A percentile compares a stretch with the other conserved stretches of the same genome.
These are phyloP conservation scores for Lentinula raphanica DNA, from an alignment of 768 basidiomycete genomes.

Conservation along the genomic window DNA sequence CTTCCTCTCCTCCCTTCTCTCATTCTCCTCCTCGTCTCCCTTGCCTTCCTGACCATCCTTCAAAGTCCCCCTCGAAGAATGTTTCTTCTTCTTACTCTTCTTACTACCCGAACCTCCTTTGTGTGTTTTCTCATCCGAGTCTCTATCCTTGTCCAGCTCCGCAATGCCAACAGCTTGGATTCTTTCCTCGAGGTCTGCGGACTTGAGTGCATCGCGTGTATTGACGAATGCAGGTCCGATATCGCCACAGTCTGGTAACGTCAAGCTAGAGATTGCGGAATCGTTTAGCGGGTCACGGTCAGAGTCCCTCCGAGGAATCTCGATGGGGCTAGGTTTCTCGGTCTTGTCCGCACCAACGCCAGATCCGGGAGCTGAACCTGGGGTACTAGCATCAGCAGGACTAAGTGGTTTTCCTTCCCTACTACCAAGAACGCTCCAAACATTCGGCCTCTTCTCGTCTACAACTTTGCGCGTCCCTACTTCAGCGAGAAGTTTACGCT, in stretches of 20 bases:
- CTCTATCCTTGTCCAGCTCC: conserved; percentile 21
- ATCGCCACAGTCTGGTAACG: conserved; percentile 32
- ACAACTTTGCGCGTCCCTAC: conserved; percentile 61
- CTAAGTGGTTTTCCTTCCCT: not conserved
- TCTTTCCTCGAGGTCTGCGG: conserved; percentile 9
- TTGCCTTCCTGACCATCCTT: conserved; percentile 18
- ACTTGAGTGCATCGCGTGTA: not conserved
- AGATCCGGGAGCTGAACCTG: not conserved
- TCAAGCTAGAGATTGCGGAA: conserved; percentile 53
- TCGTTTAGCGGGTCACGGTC: conserved; percentile 37
- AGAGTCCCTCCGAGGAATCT: conserved; percentile 27
- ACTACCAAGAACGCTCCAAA: conserved; percentile 23
- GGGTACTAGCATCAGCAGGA: not conserved
- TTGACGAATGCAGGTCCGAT: conserved; percentile 14
- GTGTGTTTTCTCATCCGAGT: conserved; percentile 34
- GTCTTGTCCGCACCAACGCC: conserved; percentile 12
- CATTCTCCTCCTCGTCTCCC: conserved; percentile 10
- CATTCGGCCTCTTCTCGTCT: conserved; percentile 26
- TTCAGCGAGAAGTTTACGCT: conserved; percentile 60
- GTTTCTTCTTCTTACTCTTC: conserved; percentile 17
- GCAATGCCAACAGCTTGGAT: conserved; percentile 12
- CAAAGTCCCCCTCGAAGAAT: conserved; percentile 8
- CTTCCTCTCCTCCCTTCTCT: conserved; percentile 18
- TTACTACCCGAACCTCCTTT: not conserved
- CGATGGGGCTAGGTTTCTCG: conserved; percentile 23